Conservation (phyloP, 23 red algal genomes). For the Gracilaria caudata region DNA sequence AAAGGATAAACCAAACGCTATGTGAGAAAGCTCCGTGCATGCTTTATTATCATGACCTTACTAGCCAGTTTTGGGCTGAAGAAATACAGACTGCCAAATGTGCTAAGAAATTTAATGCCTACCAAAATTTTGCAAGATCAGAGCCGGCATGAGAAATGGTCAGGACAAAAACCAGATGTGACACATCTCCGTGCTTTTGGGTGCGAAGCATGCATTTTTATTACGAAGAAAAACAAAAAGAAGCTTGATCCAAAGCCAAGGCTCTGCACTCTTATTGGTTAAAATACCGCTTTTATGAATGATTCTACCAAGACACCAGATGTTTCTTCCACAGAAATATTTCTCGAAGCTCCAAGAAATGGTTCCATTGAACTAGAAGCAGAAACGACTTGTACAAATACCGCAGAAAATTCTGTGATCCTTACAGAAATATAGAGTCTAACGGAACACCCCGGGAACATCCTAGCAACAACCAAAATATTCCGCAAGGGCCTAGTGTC, state of each 20-base stretch:
- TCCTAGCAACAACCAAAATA: no score
- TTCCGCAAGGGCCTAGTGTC: no score
- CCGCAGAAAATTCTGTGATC: no score
- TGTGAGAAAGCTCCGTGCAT: slow-evolving; percentile 50
- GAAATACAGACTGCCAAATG: slow-evolving; percentile 24
- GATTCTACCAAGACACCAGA: no score
- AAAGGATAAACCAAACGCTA: slow-evolving; percentile 47
- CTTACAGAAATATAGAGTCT: no score
- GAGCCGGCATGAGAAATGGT: slow-evolving; percentile 25
- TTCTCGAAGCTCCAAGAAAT: no score
- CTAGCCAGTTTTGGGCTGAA: slow-evolving; percentile 36
- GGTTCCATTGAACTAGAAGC: no score
- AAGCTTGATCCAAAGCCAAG: slow-evolving; percentile 16
- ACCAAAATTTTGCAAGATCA: not conserved
- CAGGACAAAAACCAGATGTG: not conserved
- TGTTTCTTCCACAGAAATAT: no score
- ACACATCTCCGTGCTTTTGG: slow-evolving; percentile 11
- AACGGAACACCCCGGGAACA: no score
- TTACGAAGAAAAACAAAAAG: slow-evolving; percentile 12
- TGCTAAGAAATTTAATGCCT: slow-evolving; percentile 32
- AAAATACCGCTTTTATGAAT: no score
- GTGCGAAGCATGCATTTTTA: slow-evolving; percentile 11
- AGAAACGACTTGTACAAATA: no score
- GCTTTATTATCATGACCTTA: not conserved
- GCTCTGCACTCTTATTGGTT: slow-evolving; percentile 8